Percentiles rank a stretch among this genome's conserved stretches.
Evolutionary conservation across 306 rosid species (phyloP).

Genomic region (Arachis stenosperma): DNA sequence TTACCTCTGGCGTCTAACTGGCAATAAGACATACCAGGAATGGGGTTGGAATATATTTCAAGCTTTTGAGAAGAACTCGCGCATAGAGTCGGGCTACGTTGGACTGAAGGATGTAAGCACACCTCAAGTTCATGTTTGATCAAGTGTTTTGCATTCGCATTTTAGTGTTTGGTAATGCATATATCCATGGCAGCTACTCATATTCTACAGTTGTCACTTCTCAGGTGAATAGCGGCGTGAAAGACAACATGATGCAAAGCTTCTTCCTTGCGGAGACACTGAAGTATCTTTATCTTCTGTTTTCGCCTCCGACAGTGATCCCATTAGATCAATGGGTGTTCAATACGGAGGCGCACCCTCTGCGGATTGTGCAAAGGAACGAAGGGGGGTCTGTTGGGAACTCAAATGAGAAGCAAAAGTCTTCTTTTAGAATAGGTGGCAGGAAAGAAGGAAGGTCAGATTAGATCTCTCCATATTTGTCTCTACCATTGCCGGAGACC

Average conservation of each 20-base stretch:
- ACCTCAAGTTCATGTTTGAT: slow-evolving; percentile 36
- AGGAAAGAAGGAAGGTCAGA: slow-evolving; percentile 84
- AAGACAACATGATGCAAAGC: slow-evolving; percentile 97
- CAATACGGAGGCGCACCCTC: slow-evolving; percentile 97
- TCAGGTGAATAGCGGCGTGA: slow-evolving; percentile 91
- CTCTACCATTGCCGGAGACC: slow-evolving; percentile 40
- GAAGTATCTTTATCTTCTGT: slow-evolving; percentile 93
- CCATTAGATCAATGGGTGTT: slow-evolving; percentile 95
- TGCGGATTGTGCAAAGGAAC: slow-evolving; percentile 62
- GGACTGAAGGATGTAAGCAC: slow-evolving; percentile 93
- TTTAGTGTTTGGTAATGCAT: slow-evolving; percentile 8
- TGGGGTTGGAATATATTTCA: slow-evolving; percentile 99
- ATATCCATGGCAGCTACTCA: slow-evolving; percentile 5
- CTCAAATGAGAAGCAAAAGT: slow-evolving; percentile 47
- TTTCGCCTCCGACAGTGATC: slow-evolving; percentile 88
- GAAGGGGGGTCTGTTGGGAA: slow-evolving; percentile 44
- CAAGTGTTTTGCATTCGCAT: slow-evolving; percentile 32
- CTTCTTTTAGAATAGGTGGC: slow-evolving; percentile 55
- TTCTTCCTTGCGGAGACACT: slow-evolving; percentile 98
- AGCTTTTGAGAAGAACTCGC: slow-evolving; percentile 98
- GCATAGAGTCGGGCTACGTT: slow-evolving; percentile 86
- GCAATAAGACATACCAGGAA: slow-evolving; percentile 94
- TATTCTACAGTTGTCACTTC: slow-evolving; percentile 49
- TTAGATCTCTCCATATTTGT: slow-evolving; percentile 28
- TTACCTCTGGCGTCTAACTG: slow-evolving; percentile 95